Base-by-base conservation (phyloP, 176 grass and related monocot genomes). In the Paspalum notatum region DNA sequence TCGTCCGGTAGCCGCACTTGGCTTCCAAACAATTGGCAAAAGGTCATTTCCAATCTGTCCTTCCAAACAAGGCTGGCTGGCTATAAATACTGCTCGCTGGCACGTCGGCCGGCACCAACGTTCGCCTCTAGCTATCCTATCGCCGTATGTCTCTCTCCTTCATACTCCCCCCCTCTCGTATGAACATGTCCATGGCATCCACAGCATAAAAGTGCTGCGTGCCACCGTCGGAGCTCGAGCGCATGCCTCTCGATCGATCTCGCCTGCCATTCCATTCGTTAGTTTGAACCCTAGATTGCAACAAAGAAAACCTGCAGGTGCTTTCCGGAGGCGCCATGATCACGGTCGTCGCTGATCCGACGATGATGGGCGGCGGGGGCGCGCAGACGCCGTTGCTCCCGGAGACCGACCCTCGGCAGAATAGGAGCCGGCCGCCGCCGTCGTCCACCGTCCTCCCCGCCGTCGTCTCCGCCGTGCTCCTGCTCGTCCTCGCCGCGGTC, bases 1-100 rank as follows among this genome's bases (percentile, higher is more conserved):
- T 81, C 72, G 58, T 76, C 47, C 16, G 70, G 70, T 66, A 25
- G 77, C 58, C 42, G 73, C 41, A 37, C 50, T 47, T 39, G 62
- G 50, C 51, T 84, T 76, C 41, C 73, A 44, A 78, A 79, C 74
- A 73, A 48, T 49, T 20, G 47, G 64, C 72, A 25, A 46, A 75
- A 75, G 60, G 42, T 40, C 1, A 18, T 64, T 13, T 40, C 44
- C 67, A 47, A 45, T 1, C 59, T 67, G 68, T 63, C 76, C 62
- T 65, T 69, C 70, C 57, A 69, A n/a, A 69, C 67, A 61, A 60
- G 55, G 20, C 39, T 51, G 8, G 49, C 4, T 61, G 25, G 14
- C 88, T 90, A 90, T 90, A 90, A 90, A 82, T 90, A 54, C 53
- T 21, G 22, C 66, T 26, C n/a, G 56, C 70, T 50, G 16, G 59